Percentiles rank a stretch among this genome's conserved stretches.
Evolutionary conservation across 257 asterid species (phyloP).

Genomic region (Ballota nigra): DNA sequence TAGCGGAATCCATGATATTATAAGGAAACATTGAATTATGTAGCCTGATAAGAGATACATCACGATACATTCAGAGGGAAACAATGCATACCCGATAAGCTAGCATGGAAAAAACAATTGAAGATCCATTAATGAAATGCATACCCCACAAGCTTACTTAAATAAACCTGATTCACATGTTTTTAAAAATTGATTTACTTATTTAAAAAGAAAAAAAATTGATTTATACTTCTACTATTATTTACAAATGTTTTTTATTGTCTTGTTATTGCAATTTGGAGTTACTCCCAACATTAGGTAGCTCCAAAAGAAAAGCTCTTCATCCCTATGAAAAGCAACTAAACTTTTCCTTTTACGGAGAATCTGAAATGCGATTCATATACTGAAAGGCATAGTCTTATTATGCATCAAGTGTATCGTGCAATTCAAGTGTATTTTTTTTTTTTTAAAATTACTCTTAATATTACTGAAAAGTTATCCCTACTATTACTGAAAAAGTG

Average conservation of each 20-base stretch:
- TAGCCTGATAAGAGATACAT: too few species aligned
- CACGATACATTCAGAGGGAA: not conserved
- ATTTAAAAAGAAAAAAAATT: too few species aligned
- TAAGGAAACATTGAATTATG: not conserved
- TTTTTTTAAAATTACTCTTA: too few species aligned
- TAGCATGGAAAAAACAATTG: not conserved
- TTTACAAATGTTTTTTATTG: not conserved
- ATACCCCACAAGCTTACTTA: not conserved
- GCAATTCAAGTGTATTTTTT: too few species aligned
- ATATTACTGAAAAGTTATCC: too few species aligned
- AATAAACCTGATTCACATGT: not conserved
- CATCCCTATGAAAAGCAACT: not conserved
- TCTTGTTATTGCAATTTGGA: not conserved
- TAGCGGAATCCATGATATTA: not conserved
- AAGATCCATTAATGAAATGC: not conserved
- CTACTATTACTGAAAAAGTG: too few species aligned
- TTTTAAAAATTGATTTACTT: not conserved
- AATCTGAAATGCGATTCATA: not conserved
- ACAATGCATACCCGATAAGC: not conserved
- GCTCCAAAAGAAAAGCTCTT: not conserved
- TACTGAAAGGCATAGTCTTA: too few species aligned
- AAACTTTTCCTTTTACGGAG: not conserved
- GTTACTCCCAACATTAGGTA: not conserved
- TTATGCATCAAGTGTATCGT: too few species aligned
- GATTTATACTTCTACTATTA: not conserved